Base-by-base conservation (phyloP, 83 land plant species). In the Thuja plicata region DNA sequence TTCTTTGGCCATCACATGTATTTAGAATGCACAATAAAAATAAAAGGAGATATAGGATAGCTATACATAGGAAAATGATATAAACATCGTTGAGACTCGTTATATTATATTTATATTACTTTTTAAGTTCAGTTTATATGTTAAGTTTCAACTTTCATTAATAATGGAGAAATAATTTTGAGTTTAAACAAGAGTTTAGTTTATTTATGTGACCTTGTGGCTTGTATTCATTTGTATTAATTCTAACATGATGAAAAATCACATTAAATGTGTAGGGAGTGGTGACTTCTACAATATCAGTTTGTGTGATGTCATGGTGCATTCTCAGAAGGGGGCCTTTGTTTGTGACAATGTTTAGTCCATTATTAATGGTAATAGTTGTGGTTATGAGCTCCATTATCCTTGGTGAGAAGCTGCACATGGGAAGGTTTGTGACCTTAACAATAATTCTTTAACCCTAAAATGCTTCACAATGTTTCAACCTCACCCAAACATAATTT, bases 261-360 rank as follows among this genome's bases (percentile, higher is more conserved):
- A 6, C 54, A 62, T 54, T 55, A 21, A 24, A 19, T 57, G 57
- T 83, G 66, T 89, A 94, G 95, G 95, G 95, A 43, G 74, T 91
- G 11, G 21, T 94, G 70, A 89, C 89, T 5, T 89, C 94, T 0
- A 94, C 88, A 27, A 4, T 91, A 70, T 40, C 81, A 27, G 60
- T 91, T 4, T 37, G 90, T 2, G 13, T 90, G 12, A 37, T 94
- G 40, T 21, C 92, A 2, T 94, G 94, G 96, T 91, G 92, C 55
- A 87, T 94, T 16, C 60, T 34, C 27, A 89, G 73, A 87, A 93
- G 88, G 70, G 96, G 94, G 2, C 93, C 93, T 35, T 38, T 93
- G 52, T 92, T 87, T 89, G 93, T 89, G 48, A 91, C 93, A 0
- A 89, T 90, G 15, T 93, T 93, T 84, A 90, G 87, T n/a, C 94